Evolutionary conservation across 306 rosid genomes (phyloP).

Genomic region (Myrica gale): DNA sequence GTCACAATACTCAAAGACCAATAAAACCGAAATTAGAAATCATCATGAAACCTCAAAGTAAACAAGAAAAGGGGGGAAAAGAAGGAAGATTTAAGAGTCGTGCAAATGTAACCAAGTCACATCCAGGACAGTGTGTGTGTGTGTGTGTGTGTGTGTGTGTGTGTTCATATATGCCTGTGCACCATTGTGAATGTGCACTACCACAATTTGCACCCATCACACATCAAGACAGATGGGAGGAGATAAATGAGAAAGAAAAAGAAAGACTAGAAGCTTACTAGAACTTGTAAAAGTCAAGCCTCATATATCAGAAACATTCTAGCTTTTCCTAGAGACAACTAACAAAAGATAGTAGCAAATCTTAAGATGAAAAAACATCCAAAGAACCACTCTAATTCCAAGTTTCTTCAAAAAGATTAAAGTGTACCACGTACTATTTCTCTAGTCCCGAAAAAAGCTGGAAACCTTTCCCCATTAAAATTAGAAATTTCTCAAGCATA

Average conservation of each 20-base stretch:
- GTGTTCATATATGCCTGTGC: neutral
- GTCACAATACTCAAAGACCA: slow-evolving; percentile 29
- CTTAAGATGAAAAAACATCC: neutral
- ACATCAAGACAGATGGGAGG: neutral
- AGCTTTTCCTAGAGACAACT: neutral
- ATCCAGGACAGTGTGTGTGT: neutral
- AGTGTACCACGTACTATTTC: neutral
- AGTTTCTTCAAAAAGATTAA: neutral
- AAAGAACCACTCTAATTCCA: neutral
- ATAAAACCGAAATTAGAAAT: slow-evolving; percentile 17
- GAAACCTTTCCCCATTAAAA: neutral
- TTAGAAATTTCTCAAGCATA: neutral
- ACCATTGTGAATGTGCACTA: neutral
- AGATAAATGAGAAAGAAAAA: neutral
- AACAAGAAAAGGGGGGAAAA: neutral
- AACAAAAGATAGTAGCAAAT: neutral
- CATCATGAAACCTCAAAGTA: neutral
- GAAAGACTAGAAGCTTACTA: neutral
- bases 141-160: neutral
- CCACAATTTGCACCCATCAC: neutral
- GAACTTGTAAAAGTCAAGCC: neutral
- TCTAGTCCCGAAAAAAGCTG: neutral
- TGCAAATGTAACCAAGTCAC: neutral
- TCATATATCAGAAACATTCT: neutral
- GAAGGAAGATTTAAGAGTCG: neutral